Base-by-base conservation (phyloP, 352 stramenopile genomes). In the Globisporangium nunn region DNA sequence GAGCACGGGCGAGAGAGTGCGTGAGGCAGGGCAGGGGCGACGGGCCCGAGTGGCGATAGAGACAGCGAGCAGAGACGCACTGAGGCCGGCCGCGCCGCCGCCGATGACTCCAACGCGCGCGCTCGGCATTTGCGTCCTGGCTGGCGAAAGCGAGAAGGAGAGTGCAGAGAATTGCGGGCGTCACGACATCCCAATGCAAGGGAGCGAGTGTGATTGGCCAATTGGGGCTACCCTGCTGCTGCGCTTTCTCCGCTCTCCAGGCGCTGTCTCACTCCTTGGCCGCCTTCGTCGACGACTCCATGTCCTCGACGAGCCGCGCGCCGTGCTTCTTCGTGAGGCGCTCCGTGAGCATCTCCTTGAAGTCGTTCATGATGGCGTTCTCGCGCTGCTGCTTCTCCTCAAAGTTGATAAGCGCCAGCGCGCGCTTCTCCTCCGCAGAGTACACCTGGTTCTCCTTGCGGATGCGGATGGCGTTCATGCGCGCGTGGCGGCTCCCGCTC, bases 371-470 rank as follows among this genome's bases (percentile, higher is more conserved):
- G 60, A 99, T 83, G n/a, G 88, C 81, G 62, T 97, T 96, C 67
- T 99, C 96, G 59, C 97, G 97, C 78, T 99, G 95, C 70, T 99
- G 94, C 70, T 98, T 98, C 73, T 99, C 96, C 71, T 99, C 96
- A 64, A 99, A 97, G 62, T 97, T 98, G 68, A 99, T 98, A 45
- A 99, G 77, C 53, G 96, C 96, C 45, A 99, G 81, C 10, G 96
- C 96, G 31, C 95, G 85, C 70, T 99, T 98, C 77, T 99, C 97
- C 73, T 99, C 96, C 12, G 96, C 96, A 53, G 90, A 98, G 78
- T 99, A 99, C 57, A 99, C 96, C 70, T 99, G 97, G 79, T 99
- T 99, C 68, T 99, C 97, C 78, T 99, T 99, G 39, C 97, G 88
- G 54, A 99, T 95, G 73, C 97, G 95, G 49, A 99, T 93, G 8